Base-by-base conservation (phyloP, 306 rosid genomes). In the Malus asiatica region DNA sequence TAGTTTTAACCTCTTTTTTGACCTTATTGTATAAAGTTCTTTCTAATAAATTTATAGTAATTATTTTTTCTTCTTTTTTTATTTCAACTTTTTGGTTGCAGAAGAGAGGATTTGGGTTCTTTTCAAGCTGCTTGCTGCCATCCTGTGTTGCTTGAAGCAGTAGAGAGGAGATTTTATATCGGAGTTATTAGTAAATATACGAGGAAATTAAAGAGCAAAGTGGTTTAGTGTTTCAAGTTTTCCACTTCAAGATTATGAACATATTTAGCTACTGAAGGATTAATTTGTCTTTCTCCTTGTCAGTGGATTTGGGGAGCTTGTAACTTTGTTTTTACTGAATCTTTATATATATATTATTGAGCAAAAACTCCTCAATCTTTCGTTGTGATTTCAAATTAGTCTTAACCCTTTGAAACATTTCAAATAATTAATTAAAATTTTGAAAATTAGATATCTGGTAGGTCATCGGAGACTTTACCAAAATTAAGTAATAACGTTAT, bases 101-200 rank as follows among this genome's bases (percentile, higher is more conserved):
- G 98, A 92, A 86, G 89, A 85, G 95, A 66, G 95, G 95, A n/a
- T 22, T 90, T 78, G 66, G 96, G 16, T 86, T 90, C 82, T 85
- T 92, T 79, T 77, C 88, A 85, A 83, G 90, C 85, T 94, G 98
- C 90, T 86, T 90, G 78, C 70, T 88, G 78, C 98, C 98, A 30
- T 61, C 91, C n/a, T 94, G 98, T 82, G 80, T 83, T 82, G 86
- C 82, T 11, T 91, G 91, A 93, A 68, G 81, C 65, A 46, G 23
- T 72, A 5, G 19, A 18, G 27, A 20, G 29, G 27, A 58, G 55
- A 22, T 46, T 35, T 78, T 61, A 27, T 25, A 29, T 55, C 44
- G 1, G 65, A 72, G 42, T 5, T 38, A 16, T 22, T 72, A 16
- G 76, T 77, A 66, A 72, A 77, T 73, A 82, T 76, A 53, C 19